Evolutionary conservation across 805 yeast species (phyloP).

Genomic region (Candida peoriensis): DNA sequence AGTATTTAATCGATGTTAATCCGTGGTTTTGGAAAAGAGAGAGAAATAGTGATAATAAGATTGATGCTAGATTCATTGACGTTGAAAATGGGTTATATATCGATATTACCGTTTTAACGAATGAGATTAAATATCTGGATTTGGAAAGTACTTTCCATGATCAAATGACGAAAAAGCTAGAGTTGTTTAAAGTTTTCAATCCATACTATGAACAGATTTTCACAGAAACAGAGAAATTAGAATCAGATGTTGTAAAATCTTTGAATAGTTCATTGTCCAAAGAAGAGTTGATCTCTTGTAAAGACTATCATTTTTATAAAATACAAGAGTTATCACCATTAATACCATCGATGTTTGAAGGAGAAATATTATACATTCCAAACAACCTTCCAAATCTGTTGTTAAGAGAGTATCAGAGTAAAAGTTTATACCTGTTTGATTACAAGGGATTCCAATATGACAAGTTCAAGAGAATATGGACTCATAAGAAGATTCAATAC

Average conservation of each 20-base stretch:
- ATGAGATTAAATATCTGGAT: neutral
- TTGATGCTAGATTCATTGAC: slow-evolving; percentile 70
- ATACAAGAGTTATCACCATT: slow-evolving; percentile 47
- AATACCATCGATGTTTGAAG: slow-evolving; percentile 48
- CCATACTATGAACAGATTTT: slow-evolving; percentile 9
- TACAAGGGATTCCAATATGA: slow-evolving; percentile 39
- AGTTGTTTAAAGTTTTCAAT: slow-evolving; percentile 9
- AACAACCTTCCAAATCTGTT: slow-evolving; percentile 35
- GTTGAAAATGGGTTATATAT: slow-evolving; percentile 64
- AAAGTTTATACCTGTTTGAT: slow-evolving; percentile 30
- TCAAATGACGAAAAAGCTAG: slow-evolving; percentile 1
- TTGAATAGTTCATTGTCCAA: neutral
- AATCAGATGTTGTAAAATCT: neutral
- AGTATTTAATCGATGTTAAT: slow-evolving; percentile 42
- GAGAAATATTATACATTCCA: slow-evolving; percentile 56
- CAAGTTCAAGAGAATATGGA: slow-evolving; percentile 14
- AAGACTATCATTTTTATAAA: slow-evolving; percentile 53
- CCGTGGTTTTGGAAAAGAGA: slow-evolving; percentile 46
- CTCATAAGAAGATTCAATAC: slow-evolving; percentile 8
- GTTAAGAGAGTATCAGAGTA: slow-evolving; percentile 39
- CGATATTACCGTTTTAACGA: slow-evolving; percentile 50
- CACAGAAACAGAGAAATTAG: slow-evolving; percentile 6
- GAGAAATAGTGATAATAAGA: slow-evolving; percentile 52
- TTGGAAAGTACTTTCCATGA: slow-evolving; percentile 1
- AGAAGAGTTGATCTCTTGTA: slow-evolving; percentile 33